Conservation (phyloP, 2,329 filamentous ascomycete species). For the Neonectria faginata region DNA sequence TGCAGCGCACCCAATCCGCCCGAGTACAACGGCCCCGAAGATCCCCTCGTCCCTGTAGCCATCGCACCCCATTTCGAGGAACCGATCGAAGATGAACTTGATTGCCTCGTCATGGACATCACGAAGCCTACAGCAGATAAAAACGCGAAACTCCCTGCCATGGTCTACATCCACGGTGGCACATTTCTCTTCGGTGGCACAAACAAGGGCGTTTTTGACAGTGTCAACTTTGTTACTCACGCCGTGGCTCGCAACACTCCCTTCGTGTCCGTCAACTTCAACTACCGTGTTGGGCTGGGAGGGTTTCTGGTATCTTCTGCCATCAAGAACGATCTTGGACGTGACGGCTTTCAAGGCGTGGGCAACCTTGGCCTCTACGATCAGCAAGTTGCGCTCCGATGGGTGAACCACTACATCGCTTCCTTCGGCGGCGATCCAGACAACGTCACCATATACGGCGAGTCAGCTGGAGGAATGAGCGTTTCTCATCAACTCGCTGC, state of each 20-base stretch:
- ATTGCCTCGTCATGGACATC: conserved; percentile 33
- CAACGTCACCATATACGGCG: conserved; percentile 31
- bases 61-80: conserved; percentile 24
- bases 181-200: conserved; percentile 31
- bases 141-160: conserved; percentile 11
- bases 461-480: conserved; percentile 28
- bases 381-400: conserved; percentile 26
- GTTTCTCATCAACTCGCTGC: conserved; percentile 27
- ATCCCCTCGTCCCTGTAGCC: conserved; percentile 17
- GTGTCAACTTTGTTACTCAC: conserved; percentile 28
- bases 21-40: conserved; percentile 23
- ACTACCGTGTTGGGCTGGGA: conserved; percentile 27
- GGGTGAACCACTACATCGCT: conserved; percentile 28
- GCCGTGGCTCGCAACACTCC: conserved; percentile 18
- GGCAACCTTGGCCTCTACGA: conserved; percentile 30
- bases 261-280: conserved; percentile 24
- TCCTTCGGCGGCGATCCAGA: conserved; percentile 27
- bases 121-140: conserved; percentile 3
- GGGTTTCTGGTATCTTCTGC: conserved; percentile 25
- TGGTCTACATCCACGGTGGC: conserved; percentile 34
- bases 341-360: conserved; percentile 20
- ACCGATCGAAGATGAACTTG: conserved; percentile 28
- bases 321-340: conserved; percentile 24
- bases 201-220: conserved; percentile 24
- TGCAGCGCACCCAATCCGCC: conserved; percentile 32